Evolutionary conservation across 805 yeast species (phyloP).

Genomic region (Yarrowia keelungensis): DNA sequence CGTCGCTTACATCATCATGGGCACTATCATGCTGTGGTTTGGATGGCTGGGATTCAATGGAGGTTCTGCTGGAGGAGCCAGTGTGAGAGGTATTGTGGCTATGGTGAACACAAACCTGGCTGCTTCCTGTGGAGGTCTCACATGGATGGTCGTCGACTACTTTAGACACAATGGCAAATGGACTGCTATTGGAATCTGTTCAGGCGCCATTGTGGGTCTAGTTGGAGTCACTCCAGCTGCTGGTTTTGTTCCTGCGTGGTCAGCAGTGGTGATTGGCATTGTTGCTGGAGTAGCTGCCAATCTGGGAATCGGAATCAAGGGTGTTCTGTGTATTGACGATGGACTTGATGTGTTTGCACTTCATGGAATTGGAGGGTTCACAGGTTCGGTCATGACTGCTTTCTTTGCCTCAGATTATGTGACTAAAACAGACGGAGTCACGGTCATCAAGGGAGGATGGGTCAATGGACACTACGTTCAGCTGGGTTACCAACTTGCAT

Average conservation of each 20-base stretch:
- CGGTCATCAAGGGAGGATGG: constrained; percentile 87
- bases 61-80: constrained; percentile 93
- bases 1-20: constrained; percentile 86
- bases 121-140: constrained; percentile 89
- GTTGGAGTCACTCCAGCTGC: constrained; percentile 92
- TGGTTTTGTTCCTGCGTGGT: constrained; percentile 87
- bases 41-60: constrained; percentile 99
- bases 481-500: constrained; percentile 93
- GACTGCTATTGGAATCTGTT: constrained; percentile 92
- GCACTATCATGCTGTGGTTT: constrained; percentile 94
- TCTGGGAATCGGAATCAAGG: constrained; percentile 83
- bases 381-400: constrained; percentile 85
- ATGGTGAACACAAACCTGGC: constrained; percentile 91
- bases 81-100: constrained; percentile 93
- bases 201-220: constrained; percentile 91
- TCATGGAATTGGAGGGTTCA: constrained; percentile 92
- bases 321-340: constrained; percentile 78
- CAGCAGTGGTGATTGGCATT: constrained; percentile 82
- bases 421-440: constrained; percentile 62
- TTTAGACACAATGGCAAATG: constrained; percentile 81
- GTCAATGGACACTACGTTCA: constrained; percentile 86
- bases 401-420: constrained; percentile 87
- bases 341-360: constrained; percentile 94
- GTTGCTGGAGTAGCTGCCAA: constrained; percentile 80
- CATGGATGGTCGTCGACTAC: constrained; percentile 92